Evolutionary conservation across 106 monocot genomes (phyloP).

Genomic region (Dendrobium officinale): DNA sequence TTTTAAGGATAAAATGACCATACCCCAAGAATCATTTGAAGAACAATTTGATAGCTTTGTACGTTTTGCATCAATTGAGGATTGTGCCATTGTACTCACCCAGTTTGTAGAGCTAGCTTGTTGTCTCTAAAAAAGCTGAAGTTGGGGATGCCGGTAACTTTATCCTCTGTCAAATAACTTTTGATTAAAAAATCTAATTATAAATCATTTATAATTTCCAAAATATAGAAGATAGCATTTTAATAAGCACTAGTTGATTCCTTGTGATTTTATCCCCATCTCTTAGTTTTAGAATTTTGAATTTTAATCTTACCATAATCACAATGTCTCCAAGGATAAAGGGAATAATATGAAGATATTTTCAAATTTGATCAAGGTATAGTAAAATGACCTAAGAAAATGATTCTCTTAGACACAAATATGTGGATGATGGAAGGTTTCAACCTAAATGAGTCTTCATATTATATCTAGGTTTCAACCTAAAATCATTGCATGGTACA

Average conservation of each 20-base stretch:
- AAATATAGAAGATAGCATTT: neutral
- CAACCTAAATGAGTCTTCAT: no score
- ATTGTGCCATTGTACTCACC: constrained; percentile 57
- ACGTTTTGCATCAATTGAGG: constrained; percentile 69
- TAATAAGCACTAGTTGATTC: neutral
- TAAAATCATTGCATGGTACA: constrained; percentile 77
- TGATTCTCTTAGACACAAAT: constrained; percentile 84
- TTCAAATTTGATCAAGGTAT: constrained; percentile 34
- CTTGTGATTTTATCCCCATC: neutral
- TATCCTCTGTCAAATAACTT: neutral
- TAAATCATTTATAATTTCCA: neutral
- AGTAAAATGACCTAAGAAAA: constrained; percentile 85
- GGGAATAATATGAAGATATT: constrained; percentile 26
- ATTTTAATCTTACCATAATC: constrained; percentile 58
- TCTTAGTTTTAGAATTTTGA: constrained; percentile 60
- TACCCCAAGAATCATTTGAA: constrained; percentile 10
- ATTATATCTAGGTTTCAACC: no score
- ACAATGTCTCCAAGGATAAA: constrained; percentile 6
- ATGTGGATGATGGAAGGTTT: no score
- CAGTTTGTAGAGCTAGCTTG: constrained; percentile 38
- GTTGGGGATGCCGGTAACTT: constrained; percentile 54
- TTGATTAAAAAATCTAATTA: neutral
- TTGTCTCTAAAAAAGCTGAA: constrained; percentile 48
- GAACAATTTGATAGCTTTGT: constrained; percentile 31
- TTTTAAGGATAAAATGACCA: constrained; percentile 18